Base-by-base conservation (phyloP, 805 yeast genomes). In the Lipomyces orientalis region DNA sequence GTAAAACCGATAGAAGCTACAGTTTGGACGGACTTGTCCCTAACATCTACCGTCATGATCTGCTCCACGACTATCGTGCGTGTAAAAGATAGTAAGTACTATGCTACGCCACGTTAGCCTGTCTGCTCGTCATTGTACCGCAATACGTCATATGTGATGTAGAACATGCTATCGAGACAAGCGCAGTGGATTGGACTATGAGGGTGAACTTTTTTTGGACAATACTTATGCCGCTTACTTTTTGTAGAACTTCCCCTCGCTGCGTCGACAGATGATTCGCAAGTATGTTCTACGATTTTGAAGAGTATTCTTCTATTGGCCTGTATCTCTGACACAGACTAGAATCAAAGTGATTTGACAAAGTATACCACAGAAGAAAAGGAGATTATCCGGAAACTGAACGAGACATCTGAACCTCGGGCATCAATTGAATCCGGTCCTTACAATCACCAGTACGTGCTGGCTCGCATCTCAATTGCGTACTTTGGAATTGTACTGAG, bases 331-430 rank as follows among this genome's bases (percentile, higher is more conserved):
- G 49, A 19, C 31, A 35, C 52, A 46, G 35, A 90, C 70, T 83
- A 84, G 51, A 85, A 83, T 61, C 74, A 73, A 25, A 82, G 88
- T 0, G 81, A 82, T 3, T 81, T 94, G 57, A 75, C 82, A 31
- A 95, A 91, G 62, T 93, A 91, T 76, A 94, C 93, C 84, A 87
- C 90, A 77, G 92, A 92, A 78, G 87, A 91, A 72, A 93, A 94
- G 79, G 80, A 89, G 63, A 83, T 95, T 64, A 84, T 93, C 34
- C 81, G 89, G 43, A 85, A 94, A 75, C 85, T 93, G 76, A 89
- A 88, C 39, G 89, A 93, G 60, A 85, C 88, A 70, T 88, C 96
- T 4, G 97, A 90, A 73, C 87, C 90, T 0, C 87, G 91, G 73
- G 97, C 97, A 0, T 88, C 97, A 12, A 84, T 93, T 64, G 97